These are phyloP conservation scores for Naganishia kalamii DNA, from an alignment of 768 basidiomycete genomes.

Conservation along the genomic window DNA sequence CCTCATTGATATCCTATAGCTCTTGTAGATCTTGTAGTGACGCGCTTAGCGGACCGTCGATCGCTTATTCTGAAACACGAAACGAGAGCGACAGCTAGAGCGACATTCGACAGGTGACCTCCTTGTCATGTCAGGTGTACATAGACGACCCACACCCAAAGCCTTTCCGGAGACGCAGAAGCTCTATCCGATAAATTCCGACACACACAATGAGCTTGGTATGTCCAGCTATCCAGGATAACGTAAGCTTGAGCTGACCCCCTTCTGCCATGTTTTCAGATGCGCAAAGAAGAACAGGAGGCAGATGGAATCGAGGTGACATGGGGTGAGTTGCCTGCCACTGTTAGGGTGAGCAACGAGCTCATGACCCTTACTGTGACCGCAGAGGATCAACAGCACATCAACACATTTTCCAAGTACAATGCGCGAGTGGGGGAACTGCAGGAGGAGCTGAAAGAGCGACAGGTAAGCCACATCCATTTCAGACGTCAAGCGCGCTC, in stretches of 20 bases:
- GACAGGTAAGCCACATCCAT: constrained; percentile 56
- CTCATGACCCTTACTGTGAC: constrained; percentile 27
- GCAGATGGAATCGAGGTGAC: constrained; percentile 45
- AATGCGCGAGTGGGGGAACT: constrained; percentile 69
- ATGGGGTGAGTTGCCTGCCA: constrained; percentile 37
- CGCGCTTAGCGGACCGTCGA: background rate
- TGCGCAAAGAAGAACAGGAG: constrained; percentile 36
- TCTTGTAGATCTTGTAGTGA: too few relatives aligned
- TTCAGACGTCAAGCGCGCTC: background rate
- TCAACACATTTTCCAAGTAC: constrained; percentile 85
- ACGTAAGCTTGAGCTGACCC: background rate
- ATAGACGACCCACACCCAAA: too few relatives aligned
- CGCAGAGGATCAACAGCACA: constrained; percentile 76
- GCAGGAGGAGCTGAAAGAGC: constrained; percentile 62
- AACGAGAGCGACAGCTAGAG: background rate
- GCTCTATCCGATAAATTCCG: too few relatives aligned
- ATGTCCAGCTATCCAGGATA: background rate
- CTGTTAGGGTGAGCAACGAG: background rate
- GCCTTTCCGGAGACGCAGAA: too few relatives aligned
- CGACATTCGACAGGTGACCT: too few relatives aligned
- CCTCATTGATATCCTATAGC: background rate
- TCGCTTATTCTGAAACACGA: constrained; percentile 14
- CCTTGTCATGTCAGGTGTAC: too few relatives aligned
- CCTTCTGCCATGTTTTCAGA: background rate
- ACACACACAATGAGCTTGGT: constrained; percentile 1